Evolutionary conservation across 129 eudicot genomes (phyloP), one percentile per base, ranked within the genome.

Genomic region (Saposhnikovia divaricata): DNA sequence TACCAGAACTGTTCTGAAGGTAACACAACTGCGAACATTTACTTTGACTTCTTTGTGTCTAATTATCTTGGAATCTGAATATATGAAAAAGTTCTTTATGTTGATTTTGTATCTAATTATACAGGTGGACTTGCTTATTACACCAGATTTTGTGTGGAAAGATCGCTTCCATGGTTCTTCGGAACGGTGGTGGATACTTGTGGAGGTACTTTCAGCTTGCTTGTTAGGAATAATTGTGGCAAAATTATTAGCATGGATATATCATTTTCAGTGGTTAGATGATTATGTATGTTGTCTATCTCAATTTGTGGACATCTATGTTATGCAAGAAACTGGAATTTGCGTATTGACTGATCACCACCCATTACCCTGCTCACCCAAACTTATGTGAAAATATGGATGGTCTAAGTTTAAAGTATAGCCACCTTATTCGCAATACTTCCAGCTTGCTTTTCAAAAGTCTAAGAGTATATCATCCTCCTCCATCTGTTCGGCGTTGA

Each of bases 101-200:
- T 38, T 87, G 75, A 87, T 74, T 82, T 79, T 55, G 75, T 53
- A 72, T 76, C 27, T 63, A n/a, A 47, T 75, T n/a, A 78, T 72
- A 81, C 83, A 96, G 99, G 89, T 96, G 82, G 99, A 96, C 87
- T 82, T 96, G 88, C 88, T 89, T 34, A 84, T 96, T 53, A 81
- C 95, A 59, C 97, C 99, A 44, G 97, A 92, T 78, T 96, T 96
- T 80, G 83, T 84, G 19, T 96, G 99, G 99, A 96, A 96, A 84
- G 99, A 96, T 89, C 98, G 99, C 31, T 92, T 92, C 87, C 99
- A 96, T 87, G 99, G 99, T 81, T 89, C 89, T 86, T 93, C 90
- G n/a, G 90, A 84, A 86, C 93, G 96, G 66, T 96, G 99, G 99
- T 96, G 96, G 98, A 96, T 96, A 83, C 92, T 96, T 82, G 99